Evolutionary conservation across 768 basidiomycete species (phyloP).

Genomic region (Boletales sp.): DNA sequence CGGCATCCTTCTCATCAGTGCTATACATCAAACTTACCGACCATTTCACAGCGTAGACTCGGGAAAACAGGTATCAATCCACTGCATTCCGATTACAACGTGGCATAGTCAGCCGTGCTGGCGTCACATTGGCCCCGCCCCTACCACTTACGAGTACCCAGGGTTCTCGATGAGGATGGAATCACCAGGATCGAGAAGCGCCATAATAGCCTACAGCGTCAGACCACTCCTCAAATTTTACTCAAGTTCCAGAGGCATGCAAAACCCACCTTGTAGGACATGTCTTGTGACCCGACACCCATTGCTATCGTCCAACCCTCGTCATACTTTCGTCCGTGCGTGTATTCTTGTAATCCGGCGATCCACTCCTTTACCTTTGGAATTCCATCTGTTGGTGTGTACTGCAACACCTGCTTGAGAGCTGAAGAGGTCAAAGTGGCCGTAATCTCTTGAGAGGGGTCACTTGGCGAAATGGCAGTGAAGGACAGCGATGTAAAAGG

Average conservation of each 20-base stretch:
- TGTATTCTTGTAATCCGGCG: slow-evolving; percentile 56
- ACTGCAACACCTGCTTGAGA: slow-evolving; percentile 63
- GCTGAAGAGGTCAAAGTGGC: slow-evolving; percentile 50
- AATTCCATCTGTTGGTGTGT: slow-evolving; percentile 64
- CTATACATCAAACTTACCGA: slow-evolving; percentile 37
- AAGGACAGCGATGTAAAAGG: slow-evolving; percentile 76
- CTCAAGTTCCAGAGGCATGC: not conserved
- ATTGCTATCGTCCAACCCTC: slow-evolving; percentile 70
- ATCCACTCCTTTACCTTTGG: slow-evolving; percentile 58
- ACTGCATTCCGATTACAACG: slow-evolving; percentile 28
- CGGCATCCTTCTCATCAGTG: not conserved
- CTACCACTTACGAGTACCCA: slow-evolving; percentile 56
- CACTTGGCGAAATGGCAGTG: slow-evolving; percentile 44
- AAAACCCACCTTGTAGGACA: slow-evolving; percentile 64
- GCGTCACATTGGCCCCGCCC: not conserved
- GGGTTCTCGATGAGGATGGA: slow-evolving; percentile 73
- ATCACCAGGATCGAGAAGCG: slow-evolving; percentile 71
- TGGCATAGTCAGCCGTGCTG: not conserved
- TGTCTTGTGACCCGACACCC: slow-evolving; percentile 77
- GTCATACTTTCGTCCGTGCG: slow-evolving; percentile 54
- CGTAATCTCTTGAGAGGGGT: slow-evolving; percentile 39
- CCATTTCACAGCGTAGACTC: slow-evolving; percentile 46
- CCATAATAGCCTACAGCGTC: slow-evolving; percentile 41
- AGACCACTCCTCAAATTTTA: too few species aligned
- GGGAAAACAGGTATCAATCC: slow-evolving; percentile 62